Conservation (phyloP, 768 basidiomycete genomes). For the Podaxis sp. region DNA sequence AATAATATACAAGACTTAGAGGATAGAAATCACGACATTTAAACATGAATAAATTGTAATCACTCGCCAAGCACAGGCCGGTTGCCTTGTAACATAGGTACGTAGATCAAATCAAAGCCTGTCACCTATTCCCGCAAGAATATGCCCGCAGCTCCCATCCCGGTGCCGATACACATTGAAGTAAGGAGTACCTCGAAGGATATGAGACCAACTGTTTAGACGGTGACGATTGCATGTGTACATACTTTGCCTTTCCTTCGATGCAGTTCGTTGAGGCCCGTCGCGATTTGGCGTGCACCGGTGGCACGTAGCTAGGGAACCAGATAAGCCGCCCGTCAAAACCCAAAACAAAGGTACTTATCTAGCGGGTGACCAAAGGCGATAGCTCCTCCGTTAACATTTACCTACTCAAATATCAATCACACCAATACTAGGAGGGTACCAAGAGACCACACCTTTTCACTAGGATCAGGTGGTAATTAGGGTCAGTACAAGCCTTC, state of each 20-base stretch:
- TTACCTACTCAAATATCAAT: slow-evolving; percentile 47
- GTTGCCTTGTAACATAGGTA: neutral
- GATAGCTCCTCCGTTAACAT: slow-evolving; percentile 91
- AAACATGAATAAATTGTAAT: neutral
- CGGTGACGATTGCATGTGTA: slow-evolving; percentile 1
- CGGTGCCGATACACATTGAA: slow-evolving; percentile 86
- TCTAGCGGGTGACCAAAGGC: slow-evolving; percentile 84
- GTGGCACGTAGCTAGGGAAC: slow-evolving; percentile 58
- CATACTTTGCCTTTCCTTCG: slow-evolving; percentile 67
- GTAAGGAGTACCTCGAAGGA: slow-evolving; percentile 69
- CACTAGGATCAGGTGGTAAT: slow-evolving; percentile 22
- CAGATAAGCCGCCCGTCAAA: slow-evolving; percentile 20
- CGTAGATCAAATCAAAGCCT: neutral
- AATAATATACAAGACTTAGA: slow-evolving; percentile 11
- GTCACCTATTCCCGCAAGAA: slow-evolving; percentile 55
- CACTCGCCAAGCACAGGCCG: neutral
- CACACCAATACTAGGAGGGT: neutral
- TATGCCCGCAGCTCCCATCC: slow-evolving; percentile 88
- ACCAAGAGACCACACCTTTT: slow-evolving; percentile 30
- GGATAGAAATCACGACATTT: neutral
- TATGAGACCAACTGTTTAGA: neutral
- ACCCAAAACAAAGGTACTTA: slow-evolving; percentile 37
- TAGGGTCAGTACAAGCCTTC: neutral
- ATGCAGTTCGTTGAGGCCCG: slow-evolving; percentile 73
- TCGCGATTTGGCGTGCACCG: slow-evolving; percentile 83